phyloP scores from a whole-genome alignment of 2,329 filamentous ascomycete genomes.

The Chaetomiaceae sp. region DNA sequence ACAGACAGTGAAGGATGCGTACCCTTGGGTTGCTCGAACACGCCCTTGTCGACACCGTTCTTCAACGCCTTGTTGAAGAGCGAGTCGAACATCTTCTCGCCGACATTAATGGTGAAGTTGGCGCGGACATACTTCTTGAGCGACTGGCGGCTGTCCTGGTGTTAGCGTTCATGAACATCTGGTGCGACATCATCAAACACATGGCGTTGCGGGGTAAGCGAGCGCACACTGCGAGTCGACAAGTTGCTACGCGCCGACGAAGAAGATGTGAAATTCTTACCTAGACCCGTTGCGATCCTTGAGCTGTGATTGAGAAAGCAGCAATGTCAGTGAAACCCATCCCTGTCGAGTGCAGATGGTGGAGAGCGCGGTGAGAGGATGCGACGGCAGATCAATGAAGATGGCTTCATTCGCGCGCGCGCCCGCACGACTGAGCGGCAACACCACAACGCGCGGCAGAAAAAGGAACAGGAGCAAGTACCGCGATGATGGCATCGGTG shows the following conservation, averaged over 20 bases:
- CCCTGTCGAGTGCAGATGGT: background rate
- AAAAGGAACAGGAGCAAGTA: conserved; percentile 38
- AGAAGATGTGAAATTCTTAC: conserved; percentile 29
- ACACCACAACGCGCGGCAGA: conserved; percentile 33
- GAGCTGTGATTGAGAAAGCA: conserved; percentile 39
- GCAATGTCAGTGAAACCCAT: conserved; percentile 35
- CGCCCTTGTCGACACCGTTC: conserved; percentile 75
- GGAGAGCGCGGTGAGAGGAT: background rate
- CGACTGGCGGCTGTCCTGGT: conserved; percentile 43
- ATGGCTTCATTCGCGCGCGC: conserved; percentile 11
- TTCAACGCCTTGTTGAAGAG: conserved; percentile 84
- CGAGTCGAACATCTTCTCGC: conserved; percentile 55
- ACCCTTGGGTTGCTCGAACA: conserved; percentile 90
- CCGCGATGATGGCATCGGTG: conserved; percentile 54
- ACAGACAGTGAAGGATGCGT: conserved; percentile 31
- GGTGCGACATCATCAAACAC: conserved; percentile 17
- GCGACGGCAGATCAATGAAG: conserved; percentile 1
- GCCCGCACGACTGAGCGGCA: conserved; percentile 21
- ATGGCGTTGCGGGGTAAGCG: conserved; percentile 10
- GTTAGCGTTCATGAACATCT: conserved; percentile 27
- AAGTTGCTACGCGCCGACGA: conserved; percentile 12
- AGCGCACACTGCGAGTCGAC: conserved; percentile 2
- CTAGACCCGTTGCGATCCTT: conserved; percentile 58
- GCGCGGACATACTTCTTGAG: conserved; percentile 57
- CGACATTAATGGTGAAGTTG: conserved; percentile 44